A percentile compares a stretch with the other conserved stretches of the same genome.
Conservation (phyloP, 306 rosid genomes). For the Fragaria vesca region DNA sequence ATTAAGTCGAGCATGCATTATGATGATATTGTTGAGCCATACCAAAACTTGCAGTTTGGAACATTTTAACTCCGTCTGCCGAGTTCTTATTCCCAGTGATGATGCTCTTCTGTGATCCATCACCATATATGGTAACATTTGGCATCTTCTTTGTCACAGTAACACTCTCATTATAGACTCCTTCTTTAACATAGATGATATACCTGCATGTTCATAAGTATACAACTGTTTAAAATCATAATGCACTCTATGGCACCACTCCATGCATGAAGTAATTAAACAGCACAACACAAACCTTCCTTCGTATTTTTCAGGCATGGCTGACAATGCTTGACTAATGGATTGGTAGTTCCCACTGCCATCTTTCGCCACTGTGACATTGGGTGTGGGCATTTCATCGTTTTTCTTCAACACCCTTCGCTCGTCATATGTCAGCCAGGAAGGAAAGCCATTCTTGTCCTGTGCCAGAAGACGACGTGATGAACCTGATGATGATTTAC, state of each 20-base stretch:
- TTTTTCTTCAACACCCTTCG: conserved; percentile 59
- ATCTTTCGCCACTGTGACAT: conserved; percentile 72
- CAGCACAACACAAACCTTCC: conserved; percentile 50
- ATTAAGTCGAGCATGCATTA: background rate
- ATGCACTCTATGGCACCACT: background rate
- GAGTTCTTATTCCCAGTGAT: conserved; percentile 70
- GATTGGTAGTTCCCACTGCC: conserved; percentile 72
- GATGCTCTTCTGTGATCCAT: conserved; percentile 82
- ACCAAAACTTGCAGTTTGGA: conserved; percentile 78
- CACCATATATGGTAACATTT: conserved; percentile 79
- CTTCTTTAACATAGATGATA: conserved; percentile 69
- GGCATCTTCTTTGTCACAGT: conserved; percentile 53
- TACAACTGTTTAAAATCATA: background rate
- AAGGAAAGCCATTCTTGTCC: conserved; percentile 48
- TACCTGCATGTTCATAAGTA: conserved; percentile 45
- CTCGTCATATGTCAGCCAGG: conserved; percentile 52
- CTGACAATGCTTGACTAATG: conserved; percentile 54
- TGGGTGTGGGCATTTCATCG: conserved; percentile 54
- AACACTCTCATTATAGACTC: conserved; percentile 67
- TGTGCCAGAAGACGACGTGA: conserved; percentile 41
- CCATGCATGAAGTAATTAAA: background rate
- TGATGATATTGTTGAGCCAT: conserved; percentile 4
- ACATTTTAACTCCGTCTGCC: conserved; percentile 64
- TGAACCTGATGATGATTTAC: background rate
- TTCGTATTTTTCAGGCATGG: conserved; percentile 46